Evolutionary conservation across 768 basidiomycete species (phyloP), one percentile per base, ranked within the genome.

Genomic region (Xerocomellus amylosporus): DNA sequence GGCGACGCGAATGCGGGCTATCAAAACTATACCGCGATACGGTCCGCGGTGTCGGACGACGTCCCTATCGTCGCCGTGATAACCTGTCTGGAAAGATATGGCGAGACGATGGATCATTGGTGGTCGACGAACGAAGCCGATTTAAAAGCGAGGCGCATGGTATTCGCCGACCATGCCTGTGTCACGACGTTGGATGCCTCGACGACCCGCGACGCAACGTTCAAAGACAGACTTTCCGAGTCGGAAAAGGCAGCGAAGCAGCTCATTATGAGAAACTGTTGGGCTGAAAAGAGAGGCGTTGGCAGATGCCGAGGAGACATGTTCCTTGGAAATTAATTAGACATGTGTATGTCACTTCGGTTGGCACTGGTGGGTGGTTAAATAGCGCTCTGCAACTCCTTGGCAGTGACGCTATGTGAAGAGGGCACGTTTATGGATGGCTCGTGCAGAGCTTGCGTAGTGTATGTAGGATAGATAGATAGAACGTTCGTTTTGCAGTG

Each of bases 151-250:
- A 54, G 72, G 34, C 62, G 64, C 12, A 79, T 79, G 64, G 51
- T 61, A 1, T 76, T 76, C 9, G 60, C 66, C 2, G 73, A 70
- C 10, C 69, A 74, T 24, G 76, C 71, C 8, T 78, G 77, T 38
- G 67, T 78, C 44, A 75, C 75, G 1, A 71, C 74, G 3, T 54
- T 71, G 49, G 64, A 63, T 13, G 34, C 61, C 24, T 54, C 53
- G 49, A 48, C 50, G 5, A 47, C 50, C 17, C 48, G 52, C 49
- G 66, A 66, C 17, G 33, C 41, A 19, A 47, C 54, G 42, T 56
- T 67, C 47, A 66, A 68, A 20, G 57, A 63, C 22, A 63, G 66
- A 46, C 57, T 67, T 15, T 55, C 50, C 47, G 54, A 61, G 51
- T 67, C 65, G 5, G 59, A 63, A 42, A 63, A 42, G 22, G 54